These are phyloP conservation scores for Aspergillus tubingensis DNA, from an alignment of 2,329 filamentous ascomycete species.

Conservation along the genomic window DNA sequence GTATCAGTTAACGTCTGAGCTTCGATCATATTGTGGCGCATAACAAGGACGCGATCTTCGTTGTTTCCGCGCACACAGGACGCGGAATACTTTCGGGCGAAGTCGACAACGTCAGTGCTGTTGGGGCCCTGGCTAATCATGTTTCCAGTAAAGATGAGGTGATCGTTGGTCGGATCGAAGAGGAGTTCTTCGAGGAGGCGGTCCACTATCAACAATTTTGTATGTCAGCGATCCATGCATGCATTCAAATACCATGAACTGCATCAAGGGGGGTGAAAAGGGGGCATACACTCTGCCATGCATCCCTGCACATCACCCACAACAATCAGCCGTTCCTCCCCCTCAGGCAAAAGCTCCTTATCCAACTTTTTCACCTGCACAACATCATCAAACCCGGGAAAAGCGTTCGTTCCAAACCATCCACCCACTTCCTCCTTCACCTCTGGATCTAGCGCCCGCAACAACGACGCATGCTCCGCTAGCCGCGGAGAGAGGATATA, in stretches of 20 bases:
- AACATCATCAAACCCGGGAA: slow-evolving; percentile 53
- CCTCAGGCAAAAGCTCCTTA: slow-evolving; percentile 47
- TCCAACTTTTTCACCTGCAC: slow-evolving; percentile 55
- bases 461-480: slow-evolving; percentile 33
- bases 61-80: slow-evolving; percentile 89
- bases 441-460: slow-evolving; percentile 34
- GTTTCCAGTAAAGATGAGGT: slow-evolving; percentile 76
- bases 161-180: slow-evolving; percentile 66
- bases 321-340: slow-evolving; percentile 66
- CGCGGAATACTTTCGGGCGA: slow-evolving; percentile 72
- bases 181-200: slow-evolving; percentile 66
- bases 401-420: slow-evolving; percentile 51
- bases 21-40: slow-evolving; percentile 52
- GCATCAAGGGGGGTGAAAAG: neutral
- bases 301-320: slow-evolving; percentile 95
- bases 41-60: slow-evolving; percentile 80
- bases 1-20: slow-evolving; percentile 20
- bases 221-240: neutral
- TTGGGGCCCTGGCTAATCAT: slow-evolving; percentile 86
- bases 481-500: slow-evolving; percentile 33
- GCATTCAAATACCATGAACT: neutral
- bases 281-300: slow-evolving; percentile 60
- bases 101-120: slow-evolving; percentile 72
- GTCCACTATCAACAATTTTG: slow-evolving; percentile 38
- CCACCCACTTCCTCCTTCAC: slow-evolving; percentile 32